Evolutionary conservation across 2,329 filamentous ascomycete genomes (phyloP), one percentile per base, ranked within the genome.

Genomic region (Ophioceras dolichostomum): DNA sequence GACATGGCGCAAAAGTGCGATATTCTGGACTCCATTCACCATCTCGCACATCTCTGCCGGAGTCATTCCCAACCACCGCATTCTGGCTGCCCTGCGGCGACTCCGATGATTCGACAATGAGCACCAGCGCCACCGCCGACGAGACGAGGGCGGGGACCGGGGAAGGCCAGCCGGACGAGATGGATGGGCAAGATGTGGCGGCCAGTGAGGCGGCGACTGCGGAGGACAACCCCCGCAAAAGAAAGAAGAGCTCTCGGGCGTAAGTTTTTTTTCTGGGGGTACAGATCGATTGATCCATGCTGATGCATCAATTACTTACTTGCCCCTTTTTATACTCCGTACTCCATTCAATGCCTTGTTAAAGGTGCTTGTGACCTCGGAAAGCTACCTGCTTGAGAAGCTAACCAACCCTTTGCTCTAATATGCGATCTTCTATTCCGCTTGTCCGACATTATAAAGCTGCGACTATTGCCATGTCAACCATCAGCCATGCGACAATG

Each of bases 401-500:
- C n/a, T n/a, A n/a, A n/a, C n/a, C n/a, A n/a, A n/a, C n/a, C n/a
- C n/a, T n/a, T n/a, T n/a, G n/a, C n/a, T n/a, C n/a, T n/a, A n/a
- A n/a, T n/a, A n/a, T n/a, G n/a, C n/a, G n/a, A n/a, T n/a, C n/a
- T n/a, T n/a, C n/a, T n/a, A n/a, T n/a, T n/a, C n/a, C n/a, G n/a
- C n/a, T n/a, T n/a, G n/a, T n/a, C n/a, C n/a, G n/a, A n/a, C n/a
- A n/a, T n/a, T n/a, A n/a, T n/a, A n/a, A n/a, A 66, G 63, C 37
- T 65, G 62, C 49, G 62, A 65, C 50, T 63, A 62, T 33, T 65
- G 62, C 43, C 64, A 65, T 42, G 57, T 61, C 37, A 63, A 65
- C 46, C 62, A 65, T 42, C 62, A 65, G 49, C 62, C 63, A 5
- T 67, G 63, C 47, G 63, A 67, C 48, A 67, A 67, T 42, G 60